Conservation (phyloP, 148 eudicot species). For the Fallopia convolvulus region DNA sequence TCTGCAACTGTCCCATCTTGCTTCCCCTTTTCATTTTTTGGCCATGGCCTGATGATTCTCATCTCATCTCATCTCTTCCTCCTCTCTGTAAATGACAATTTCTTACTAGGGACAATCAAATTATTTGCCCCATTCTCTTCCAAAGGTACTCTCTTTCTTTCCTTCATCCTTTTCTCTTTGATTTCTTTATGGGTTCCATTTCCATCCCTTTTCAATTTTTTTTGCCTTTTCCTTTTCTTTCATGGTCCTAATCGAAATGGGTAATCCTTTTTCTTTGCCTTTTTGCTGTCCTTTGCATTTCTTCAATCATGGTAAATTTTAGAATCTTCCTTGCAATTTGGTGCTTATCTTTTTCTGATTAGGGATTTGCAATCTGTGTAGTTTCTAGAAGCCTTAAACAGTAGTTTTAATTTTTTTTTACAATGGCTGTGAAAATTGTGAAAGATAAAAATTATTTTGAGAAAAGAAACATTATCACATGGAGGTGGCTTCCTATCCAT, state of each 20-base stretch:
- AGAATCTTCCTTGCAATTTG: not conserved
- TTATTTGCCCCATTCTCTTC: not conserved
- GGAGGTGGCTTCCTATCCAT: conserved; percentile 15
- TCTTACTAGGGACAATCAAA: not conserved
- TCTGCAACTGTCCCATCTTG: conserved; percentile 7
- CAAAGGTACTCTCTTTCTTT: not conserved
- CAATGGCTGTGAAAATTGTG: conserved; percentile 15
- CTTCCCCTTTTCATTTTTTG: not conserved
- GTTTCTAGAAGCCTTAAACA: conserved; percentile 1
- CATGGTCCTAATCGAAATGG: conserved; percentile 2
- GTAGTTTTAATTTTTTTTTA: not conserved
- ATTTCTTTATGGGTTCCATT: not conserved
- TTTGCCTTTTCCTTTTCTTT: not conserved
- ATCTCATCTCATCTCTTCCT: not conserved
- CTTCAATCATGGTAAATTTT: not conserved
- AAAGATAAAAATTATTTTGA: conserved; percentile 13
- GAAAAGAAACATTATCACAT: conserved; percentile 29
- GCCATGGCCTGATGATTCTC: conserved; percentile 5
- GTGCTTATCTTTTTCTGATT: not conserved
- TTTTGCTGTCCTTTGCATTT: not conserved
- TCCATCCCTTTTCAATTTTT: not conserved
- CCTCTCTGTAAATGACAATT: not conserved
- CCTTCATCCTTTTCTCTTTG: not conserved
- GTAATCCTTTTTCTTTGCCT: not conserved
- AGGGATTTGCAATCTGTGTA: conserved; percentile 2